phyloP scores from a whole-genome alignment of 202 grass and related monocot genomes.

The Bolboschoenoplectus hybrid region DNA sequence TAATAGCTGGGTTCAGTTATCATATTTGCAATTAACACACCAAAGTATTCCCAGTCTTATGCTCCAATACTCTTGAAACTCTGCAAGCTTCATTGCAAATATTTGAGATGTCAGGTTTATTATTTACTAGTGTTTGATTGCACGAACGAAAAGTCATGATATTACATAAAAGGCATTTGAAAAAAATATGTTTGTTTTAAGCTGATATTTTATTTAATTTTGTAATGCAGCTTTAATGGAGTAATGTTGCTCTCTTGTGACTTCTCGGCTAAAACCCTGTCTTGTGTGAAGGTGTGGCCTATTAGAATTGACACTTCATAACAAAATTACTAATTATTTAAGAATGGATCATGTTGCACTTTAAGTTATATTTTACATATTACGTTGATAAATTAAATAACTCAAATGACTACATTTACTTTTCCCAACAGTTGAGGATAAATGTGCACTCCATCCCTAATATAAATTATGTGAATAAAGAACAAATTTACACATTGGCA shows the following conservation, averaged over 20 bases:
- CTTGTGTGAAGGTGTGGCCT: slow-evolving; percentile 63
- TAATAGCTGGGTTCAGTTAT: background rate
- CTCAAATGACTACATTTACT: background rate
- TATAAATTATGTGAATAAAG: background rate
- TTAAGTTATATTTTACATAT: slow-evolving; percentile 1
- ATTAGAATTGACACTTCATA: background rate
- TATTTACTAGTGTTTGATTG: background rate
- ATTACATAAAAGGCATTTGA: background rate
- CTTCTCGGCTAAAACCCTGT: slow-evolving; percentile 57
- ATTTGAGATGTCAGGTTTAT: slow-evolving; percentile 5
- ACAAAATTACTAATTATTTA: slow-evolving; percentile 3
- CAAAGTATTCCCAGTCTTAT: background rate
- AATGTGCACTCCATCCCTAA: background rate
- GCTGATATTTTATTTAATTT: slow-evolving; percentile 34
- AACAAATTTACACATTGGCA: background rate
- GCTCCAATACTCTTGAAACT: background rate
- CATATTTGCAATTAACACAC: background rate
- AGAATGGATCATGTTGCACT: background rate
- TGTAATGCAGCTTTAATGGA: slow-evolving; percentile 69
- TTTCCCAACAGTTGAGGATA: background rate
- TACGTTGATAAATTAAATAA: background rate
- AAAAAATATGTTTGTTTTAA: slow-evolving; percentile 5
- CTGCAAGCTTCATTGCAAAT: background rate
- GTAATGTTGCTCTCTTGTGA: slow-evolving; percentile 72
- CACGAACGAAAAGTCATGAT: background rate